These are phyloP conservation scores for Exophiala oligosperma DNA, from an alignment of 2,329 filamentous ascomycete species.

Conservation along the genomic window DNA sequence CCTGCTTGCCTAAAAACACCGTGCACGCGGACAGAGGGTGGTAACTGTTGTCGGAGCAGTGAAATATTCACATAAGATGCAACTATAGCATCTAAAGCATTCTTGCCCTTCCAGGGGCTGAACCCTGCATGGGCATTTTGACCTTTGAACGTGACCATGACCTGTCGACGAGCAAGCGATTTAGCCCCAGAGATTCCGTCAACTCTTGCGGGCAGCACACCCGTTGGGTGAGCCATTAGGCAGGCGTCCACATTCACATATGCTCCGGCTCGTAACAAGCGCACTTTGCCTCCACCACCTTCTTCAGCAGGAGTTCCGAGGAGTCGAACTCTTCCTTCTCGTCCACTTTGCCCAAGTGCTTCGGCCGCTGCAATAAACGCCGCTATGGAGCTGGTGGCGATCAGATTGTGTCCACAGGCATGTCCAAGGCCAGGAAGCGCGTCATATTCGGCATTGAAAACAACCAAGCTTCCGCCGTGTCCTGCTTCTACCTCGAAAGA, in stretches of 20 bases:
- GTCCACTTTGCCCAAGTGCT: slow-evolving; percentile 28
- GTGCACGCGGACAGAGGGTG: slow-evolving; percentile 54
- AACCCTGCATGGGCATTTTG: slow-evolving; percentile 58
- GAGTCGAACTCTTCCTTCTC: slow-evolving; percentile 35
- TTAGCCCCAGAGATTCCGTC: slow-evolving; percentile 22
- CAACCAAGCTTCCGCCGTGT: slow-evolving; percentile 36
- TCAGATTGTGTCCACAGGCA: slow-evolving; percentile 44
- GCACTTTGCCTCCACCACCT: slow-evolving; percentile 40
- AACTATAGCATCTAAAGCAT: slow-evolving; percentile 60
- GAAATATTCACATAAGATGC: slow-evolving; percentile 48
- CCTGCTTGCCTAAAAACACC: slow-evolving; percentile 57
- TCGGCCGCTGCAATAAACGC: slow-evolving; percentile 38
- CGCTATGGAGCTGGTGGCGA: slow-evolving; percentile 37
- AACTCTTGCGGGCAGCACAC: slow-evolving; percentile 6
- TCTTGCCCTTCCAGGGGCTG: slow-evolving; percentile 60
- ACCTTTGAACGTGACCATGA: slow-evolving; percentile 47
- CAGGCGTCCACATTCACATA: slow-evolving; percentile 42
- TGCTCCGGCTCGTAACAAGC: slow-evolving; percentile 46
- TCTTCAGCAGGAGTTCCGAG: slow-evolving; percentile 43
- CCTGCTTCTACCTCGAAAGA: slow-evolving; percentile 52
- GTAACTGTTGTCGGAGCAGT: slow-evolving; percentile 57
- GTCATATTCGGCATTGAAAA: slow-evolving; percentile 47
- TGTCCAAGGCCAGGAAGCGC: slow-evolving; percentile 42
- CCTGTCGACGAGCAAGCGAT: slow-evolving; percentile 34
- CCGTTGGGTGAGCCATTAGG: slow-evolving; percentile 45